A percentile compares a stretch with the other conserved stretches of the same genome.
Evolutionary conservation across 108 stramenopile genomes (phyloP).

Genomic region (Cafeteria roenbergensis): DNA sequence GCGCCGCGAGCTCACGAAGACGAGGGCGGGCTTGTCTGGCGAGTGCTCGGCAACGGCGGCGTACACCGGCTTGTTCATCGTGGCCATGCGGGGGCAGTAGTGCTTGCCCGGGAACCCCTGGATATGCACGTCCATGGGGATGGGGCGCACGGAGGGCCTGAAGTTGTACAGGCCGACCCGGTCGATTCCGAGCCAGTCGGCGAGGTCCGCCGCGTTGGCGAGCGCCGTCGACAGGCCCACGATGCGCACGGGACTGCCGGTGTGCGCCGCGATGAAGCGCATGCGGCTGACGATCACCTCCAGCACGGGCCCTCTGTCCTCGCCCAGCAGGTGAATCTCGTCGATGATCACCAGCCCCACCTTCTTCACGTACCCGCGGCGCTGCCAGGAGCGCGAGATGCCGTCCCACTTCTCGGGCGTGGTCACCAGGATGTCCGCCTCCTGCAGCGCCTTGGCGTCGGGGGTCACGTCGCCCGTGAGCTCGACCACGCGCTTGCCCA

Average conservation of each 20-base stretch:
- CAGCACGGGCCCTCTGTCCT: slow-evolving; percentile 90
- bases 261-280: slow-evolving; percentile 31
- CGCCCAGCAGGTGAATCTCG: slow-evolving; percentile 95
- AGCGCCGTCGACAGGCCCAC: slow-evolving; percentile 87
- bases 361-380: slow-evolving; percentile 56
- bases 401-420: slow-evolving; percentile 99
- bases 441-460: slow-evolving; percentile 57
- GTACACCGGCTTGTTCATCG: slow-evolving; percentile 99
- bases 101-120: slow-evolving; percentile 90
- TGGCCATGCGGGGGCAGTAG: slow-evolving; percentile 90
- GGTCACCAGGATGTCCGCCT: slow-evolving; percentile 82
- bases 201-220: slow-evolving; percentile 84
- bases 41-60: slow-evolving; percentile 82
- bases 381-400: slow-evolving; percentile 79
- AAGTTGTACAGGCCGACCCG: slow-evolving; percentile 81
- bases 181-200: slow-evolving; percentile 84
- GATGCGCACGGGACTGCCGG: slow-evolving; percentile 54
- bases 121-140: slow-evolving; percentile 80
- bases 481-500: slow-evolving; percentile 67
- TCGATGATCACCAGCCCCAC: slow-evolving; percentile 84
- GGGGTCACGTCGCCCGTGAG: slow-evolving; percentile 90
- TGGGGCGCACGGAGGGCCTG: slow-evolving; percentile 77
- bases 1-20: slow-evolving; percentile 65
- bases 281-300: slow-evolving; percentile 91
- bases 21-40: slow-evolving; percentile 72